A percentile compares a stretch with the other conserved stretches of the same genome.
These are phyloP conservation scores for Endothia cerciana DNA, from an alignment of 2,329 filamentous ascomycete species.

Conservation along the genomic window DNA sequence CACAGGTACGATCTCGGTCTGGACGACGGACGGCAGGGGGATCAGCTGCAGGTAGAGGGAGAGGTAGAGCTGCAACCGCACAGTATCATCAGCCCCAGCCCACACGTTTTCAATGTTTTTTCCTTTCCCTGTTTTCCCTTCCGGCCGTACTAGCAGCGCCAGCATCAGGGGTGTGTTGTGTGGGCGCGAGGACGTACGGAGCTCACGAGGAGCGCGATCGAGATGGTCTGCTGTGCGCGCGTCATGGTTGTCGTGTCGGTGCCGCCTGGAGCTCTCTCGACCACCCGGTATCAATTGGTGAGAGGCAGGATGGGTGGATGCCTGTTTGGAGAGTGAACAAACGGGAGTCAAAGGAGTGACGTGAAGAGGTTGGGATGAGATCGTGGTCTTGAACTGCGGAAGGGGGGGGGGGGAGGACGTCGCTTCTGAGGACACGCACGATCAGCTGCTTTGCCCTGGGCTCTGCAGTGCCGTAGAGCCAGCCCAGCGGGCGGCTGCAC, in stretches of 20 bases:
- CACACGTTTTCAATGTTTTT: too few species aligned
- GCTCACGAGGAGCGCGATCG: slow-evolving; percentile 81
- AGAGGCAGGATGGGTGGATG: neutral
- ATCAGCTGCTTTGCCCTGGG: slow-evolving; percentile 16
- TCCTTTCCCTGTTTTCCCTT: neutral
- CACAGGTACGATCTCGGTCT: slow-evolving; percentile 85
- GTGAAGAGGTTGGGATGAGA: slow-evolving; percentile 13
- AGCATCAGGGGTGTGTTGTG: slow-evolving; percentile 11
- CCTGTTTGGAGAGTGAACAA: slow-evolving; percentile 1
- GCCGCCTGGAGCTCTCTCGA: neutral
- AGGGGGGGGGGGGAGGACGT: neutral
- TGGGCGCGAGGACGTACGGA: slow-evolving; percentile 65
- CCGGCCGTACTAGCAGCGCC: too few species aligned
- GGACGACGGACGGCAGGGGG: slow-evolving; percentile 76
- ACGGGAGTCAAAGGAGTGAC: slow-evolving; percentile 26
- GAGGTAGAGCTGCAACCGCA: slow-evolving; percentile 80
- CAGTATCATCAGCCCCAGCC: too few species aligned
- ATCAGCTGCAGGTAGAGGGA: slow-evolving; percentile 83
- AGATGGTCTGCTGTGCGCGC: slow-evolving; percentile 90
- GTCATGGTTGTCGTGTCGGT: slow-evolving; percentile 67
- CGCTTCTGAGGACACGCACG: slow-evolving; percentile 17
- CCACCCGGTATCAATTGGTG: neutral
- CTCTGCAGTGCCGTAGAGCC: neutral
- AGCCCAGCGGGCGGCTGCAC: neutral
- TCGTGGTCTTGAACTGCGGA: neutral